Conservation (phyloP, 1,284 basidiomycete species). For the Ceratobasidium sp. region DNA sequence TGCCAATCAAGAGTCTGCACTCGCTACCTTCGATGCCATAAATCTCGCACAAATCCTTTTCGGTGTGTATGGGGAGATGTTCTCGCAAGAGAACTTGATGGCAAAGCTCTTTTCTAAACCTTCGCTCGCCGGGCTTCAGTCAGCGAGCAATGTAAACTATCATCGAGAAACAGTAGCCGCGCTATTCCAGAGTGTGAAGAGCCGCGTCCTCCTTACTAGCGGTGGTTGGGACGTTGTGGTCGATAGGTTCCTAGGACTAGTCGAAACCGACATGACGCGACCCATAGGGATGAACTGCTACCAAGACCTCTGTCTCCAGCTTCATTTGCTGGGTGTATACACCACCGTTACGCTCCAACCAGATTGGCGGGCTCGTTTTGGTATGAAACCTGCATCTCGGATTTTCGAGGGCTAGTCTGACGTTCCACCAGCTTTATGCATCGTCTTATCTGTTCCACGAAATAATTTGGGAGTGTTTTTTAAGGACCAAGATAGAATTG, state of each 20-base stretch:
- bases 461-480: background rate
- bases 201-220: background rate
- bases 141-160: background rate
- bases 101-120: conserved; percentile 18
- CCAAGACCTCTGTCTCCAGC: background rate
- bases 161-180: conserved; percentile 10
- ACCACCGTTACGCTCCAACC: background rate
- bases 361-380: background rate
- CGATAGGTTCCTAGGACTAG: background rate
- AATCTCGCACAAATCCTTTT: background rate
- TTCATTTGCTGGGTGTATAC: background rate
- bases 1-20: background rate
- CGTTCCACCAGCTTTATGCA: conserved; percentile 14
- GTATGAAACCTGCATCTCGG: background rate
- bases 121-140: background rate
- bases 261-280: background rate
- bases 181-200: background rate
- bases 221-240: conserved; percentile 14
- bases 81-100: conserved; percentile 49
- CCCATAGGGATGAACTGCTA: background rate
- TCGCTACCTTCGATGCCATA: conserved; percentile 7
- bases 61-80: conserved; percentile 48
- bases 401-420: background rate
- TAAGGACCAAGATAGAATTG: background rate
- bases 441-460: conserved; percentile 6